Percentiles rank a stretch among this genome's conserved stretches.
Conservation (phyloP, 148 eudicot genomes). For the Chenopodium berlandieri region DNA sequence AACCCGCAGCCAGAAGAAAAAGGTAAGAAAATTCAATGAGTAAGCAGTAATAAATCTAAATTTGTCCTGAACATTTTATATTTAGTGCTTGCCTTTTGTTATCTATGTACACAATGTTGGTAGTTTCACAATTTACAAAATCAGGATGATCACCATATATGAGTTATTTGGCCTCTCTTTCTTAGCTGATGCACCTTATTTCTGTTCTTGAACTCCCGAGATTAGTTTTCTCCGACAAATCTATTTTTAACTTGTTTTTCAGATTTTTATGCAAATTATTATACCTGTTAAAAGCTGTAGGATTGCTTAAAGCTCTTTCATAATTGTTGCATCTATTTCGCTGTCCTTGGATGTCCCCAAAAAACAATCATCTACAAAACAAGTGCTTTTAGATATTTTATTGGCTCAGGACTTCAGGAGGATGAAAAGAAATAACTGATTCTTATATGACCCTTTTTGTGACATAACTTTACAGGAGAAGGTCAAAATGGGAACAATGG, state of each 20-base stretch:
- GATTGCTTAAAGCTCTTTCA: not conserved
- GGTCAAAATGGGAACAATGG: constrained; percentile 94
- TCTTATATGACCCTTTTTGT: constrained; percentile 4
- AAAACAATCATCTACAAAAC: not conserved
- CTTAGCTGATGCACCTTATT: not conserved
- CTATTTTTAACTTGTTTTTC: not conserved
- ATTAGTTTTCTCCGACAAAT: not conserved
- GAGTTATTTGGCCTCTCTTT: not conserved
- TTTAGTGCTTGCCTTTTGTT: not conserved
- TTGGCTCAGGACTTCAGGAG: not conserved
- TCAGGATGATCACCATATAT: not conserved
- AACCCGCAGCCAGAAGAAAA: constrained; percentile 89
- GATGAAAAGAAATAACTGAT: constrained; percentile 10
- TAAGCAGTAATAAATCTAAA: not conserved
- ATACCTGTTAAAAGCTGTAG: not conserved
- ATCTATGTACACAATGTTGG: not conserved
- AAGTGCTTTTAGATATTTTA: not conserved
- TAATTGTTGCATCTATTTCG: not conserved
- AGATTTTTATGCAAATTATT: not conserved
- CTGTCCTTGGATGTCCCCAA: not conserved
- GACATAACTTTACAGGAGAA: constrained; percentile 56
- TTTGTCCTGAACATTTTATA: not conserved
- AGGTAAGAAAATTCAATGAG: constrained; percentile 35
- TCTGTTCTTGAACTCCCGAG: not conserved
- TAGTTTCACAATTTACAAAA: not conserved